Percentiles rank a stretch among this genome's conserved stretches.
Evolutionary conservation across 2,329 filamentous ascomycete species (phyloP).

Genomic region (Aspergillus sp.): DNA sequence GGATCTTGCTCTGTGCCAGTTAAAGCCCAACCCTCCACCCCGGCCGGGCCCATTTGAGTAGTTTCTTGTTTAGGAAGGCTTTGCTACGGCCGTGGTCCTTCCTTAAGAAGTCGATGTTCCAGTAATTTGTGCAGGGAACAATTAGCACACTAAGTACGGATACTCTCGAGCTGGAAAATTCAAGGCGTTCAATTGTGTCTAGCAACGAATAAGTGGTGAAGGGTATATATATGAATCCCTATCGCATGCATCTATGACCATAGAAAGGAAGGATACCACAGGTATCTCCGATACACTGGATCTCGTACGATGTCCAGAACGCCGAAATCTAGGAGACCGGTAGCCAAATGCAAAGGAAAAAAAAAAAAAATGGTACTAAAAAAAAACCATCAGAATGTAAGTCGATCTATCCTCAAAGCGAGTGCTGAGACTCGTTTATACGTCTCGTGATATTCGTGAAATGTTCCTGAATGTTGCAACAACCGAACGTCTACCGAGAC

Average conservation of each 20-base stretch:
- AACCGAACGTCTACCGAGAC: slow-evolving; percentile 25
- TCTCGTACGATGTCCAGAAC: slow-evolving; percentile 2
- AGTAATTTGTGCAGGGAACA: background rate
- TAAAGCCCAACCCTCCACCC: too few species aligned
- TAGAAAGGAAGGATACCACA: background rate
- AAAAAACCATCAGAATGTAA: background rate
- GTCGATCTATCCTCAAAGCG: background rate
- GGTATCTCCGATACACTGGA: background rate
- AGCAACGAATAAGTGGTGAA: background rate
- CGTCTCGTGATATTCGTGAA: slow-evolving; percentile 6
- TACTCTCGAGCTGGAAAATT: background rate
- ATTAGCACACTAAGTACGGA: background rate
- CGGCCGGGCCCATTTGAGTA: too few species aligned
- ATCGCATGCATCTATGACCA: slow-evolving; percentile 10
- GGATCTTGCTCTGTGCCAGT: background rate
- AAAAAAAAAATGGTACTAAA: background rate
- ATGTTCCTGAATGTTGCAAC: slow-evolving; percentile 2
- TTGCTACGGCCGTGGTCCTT: background rate
- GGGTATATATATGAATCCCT: slow-evolving; percentile 2
- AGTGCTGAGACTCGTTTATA: background rate
- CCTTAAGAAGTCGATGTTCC: background rate
- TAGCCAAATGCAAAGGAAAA: background rate
- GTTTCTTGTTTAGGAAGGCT: background rate
- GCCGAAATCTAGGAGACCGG: slow-evolving; percentile 1
- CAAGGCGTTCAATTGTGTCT: background rate